A percentile compares a stretch with the other conserved stretches of the same genome.
phyloP scores from a whole-genome alignment of 179 eudicot genomes.

The Sideroxylon spinosum region DNA sequence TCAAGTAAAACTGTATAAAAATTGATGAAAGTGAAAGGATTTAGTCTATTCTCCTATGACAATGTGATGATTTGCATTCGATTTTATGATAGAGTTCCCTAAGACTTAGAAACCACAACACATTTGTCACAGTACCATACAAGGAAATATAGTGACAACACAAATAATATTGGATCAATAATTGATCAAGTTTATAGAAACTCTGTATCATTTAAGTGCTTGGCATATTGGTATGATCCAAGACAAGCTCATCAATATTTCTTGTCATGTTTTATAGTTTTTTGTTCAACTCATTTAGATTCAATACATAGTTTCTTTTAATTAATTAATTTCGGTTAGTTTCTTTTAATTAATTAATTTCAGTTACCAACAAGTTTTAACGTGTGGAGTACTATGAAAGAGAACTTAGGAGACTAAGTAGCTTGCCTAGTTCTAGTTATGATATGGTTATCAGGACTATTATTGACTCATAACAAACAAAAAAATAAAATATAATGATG shows the following conservation, averaged over 20 bases:
- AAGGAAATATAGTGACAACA: too few species aligned
- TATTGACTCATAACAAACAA: too few species aligned
- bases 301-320: neutral
- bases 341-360: neutral
- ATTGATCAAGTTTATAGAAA: too few species aligned
- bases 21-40: slow-evolving; percentile 25
- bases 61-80: slow-evolving; percentile 42
- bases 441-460: neutral
- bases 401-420: slow-evolving; percentile 16
- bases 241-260: too few species aligned
- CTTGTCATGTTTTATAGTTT: too few species aligned
- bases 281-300: neutral
- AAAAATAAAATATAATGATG: too few species aligned
- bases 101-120: too few species aligned
- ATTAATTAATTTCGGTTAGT: neutral
- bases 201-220: slow-evolving; percentile 29
- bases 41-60: slow-evolving; percentile 32
- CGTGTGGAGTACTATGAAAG: slow-evolving; percentile 21
- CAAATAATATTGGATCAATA: too few species aligned
- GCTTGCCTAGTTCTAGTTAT: slow-evolving; percentile 18
- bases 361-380: slow-evolving; percentile 16
- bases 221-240: slow-evolving; percentile 10
- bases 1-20: too few species aligned
- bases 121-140: too few species aligned
- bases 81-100: too few species aligned